Evolutionary conservation across 768 basidiomycete genomes (phyloP), one percentile per base, ranked within the genome.

Genomic region (Amanita rimosa): DNA sequence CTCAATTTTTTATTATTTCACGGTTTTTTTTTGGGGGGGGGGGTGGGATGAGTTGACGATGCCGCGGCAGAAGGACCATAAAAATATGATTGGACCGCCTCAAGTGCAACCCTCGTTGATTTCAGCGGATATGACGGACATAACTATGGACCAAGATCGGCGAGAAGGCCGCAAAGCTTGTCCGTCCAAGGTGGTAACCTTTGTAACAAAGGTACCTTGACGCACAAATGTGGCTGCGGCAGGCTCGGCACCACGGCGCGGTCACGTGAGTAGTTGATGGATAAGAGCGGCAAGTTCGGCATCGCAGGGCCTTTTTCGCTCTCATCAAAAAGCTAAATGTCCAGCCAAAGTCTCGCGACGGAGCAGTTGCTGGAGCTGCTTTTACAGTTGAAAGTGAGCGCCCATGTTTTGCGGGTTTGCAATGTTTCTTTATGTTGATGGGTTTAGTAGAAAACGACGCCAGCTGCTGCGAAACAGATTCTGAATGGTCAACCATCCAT

Each of bases 381-480:
- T 17, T 60, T 86, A n/a, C 81, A 82, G 21, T 72, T 88, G 50
- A 85, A 85, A 67, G 85, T 74, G 56, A 52, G 58, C 10, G 26
- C 27, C 21, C 16, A 10, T 35, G 22, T 26, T 7, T n/a, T n/a
- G n/a, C n/a, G n/a, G n/a, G n/a, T n/a, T n/a, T n/a, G n/a, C n/a
- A 10, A 26, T 31, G 27, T 26, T 6, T 24, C 5, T 24, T 24
- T 40, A 53, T 31, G 53, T 31, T 17, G 9, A 26, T 49, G 27
- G 35, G n/a, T n/a, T n/a, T n/a, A n/a, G n/a, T 57, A 88, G 84
- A 83, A 83, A 78, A 83, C 85, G 1, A 81, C 83, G 0, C 81
- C 84, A 26, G 74, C 74, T 21, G 79, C 83, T 24, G 85, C 84
- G 2, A 71, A 75, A 16, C 68, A 71, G 27, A 84, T 89, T 56